phyloP scores from a whole-genome alignment of 1,139 yeast genomes.

The Geotrichum carabidarum region DNA sequence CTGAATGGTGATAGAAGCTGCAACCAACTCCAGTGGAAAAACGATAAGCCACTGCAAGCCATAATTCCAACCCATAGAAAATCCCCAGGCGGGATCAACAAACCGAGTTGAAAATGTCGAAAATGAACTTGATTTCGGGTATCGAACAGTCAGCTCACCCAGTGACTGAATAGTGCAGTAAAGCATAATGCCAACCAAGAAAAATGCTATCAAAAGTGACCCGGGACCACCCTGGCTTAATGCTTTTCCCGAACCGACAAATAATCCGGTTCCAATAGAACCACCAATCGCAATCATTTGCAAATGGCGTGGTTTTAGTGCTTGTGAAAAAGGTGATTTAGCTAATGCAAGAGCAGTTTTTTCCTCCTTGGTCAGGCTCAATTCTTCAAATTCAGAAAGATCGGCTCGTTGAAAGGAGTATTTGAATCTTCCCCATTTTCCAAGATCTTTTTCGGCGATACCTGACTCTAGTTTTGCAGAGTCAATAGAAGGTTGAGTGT shows the following conservation, averaged over 20 bases:
- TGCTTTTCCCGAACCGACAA: conserved; percentile 70
- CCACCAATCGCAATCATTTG: conserved; percentile 80
- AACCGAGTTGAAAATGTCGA: conserved; percentile 52
- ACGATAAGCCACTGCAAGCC: conserved; percentile 72
- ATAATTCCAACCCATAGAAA: conserved; percentile 80
- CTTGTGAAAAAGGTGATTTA: conserved; percentile 40
- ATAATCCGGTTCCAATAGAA: conserved; percentile 74
- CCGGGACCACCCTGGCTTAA: conserved; percentile 73
- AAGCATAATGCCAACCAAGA: conserved; percentile 41
- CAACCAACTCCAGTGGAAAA: conserved; percentile 68
- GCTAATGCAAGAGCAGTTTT: conserved; percentile 32
- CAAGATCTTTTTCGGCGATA: neutral
- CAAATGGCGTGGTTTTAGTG: conserved; percentile 47
- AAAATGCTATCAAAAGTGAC: conserved; percentile 54
- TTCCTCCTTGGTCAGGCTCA: conserved; percentile 34
- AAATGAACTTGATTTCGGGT: conserved; percentile 60
- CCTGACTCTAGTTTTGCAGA: too few relatives aligned
- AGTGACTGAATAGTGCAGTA: conserved; percentile 54
- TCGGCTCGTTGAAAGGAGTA: conserved; percentile 31
- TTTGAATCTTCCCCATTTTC: conserved; percentile 26
- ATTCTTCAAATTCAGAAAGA: conserved; percentile 19
- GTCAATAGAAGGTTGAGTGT: neutral
- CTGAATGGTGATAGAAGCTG: conserved; percentile 64
- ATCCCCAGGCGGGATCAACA: conserved; percentile 63
- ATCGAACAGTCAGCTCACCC: conserved; percentile 58